Base-by-base conservation (phyloP, 2,329 filamentous ascomycete species). In the Zymoseptoria crescenta region DNA sequence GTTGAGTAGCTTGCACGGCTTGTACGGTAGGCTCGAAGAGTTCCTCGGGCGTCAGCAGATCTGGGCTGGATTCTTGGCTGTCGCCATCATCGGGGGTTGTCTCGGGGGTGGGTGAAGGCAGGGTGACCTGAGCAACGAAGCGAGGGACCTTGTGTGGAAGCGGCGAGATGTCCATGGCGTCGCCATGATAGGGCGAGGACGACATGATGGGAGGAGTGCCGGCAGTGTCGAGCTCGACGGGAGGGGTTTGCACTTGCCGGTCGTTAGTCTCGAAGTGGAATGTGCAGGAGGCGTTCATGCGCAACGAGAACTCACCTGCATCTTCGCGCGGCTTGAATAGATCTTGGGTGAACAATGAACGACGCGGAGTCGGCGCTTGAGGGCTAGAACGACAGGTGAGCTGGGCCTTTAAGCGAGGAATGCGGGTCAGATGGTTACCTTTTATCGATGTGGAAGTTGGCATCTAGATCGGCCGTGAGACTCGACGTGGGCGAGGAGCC, bases 361-460 rank as follows among this genome's bases (percentile, higher is more conserved):
- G 84, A 62, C 91, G 87, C 59, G 91, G 91, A 8, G 91, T 96
- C 10, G 87, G 87, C 66, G 92, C 81, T 74, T 89, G 87, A 35
- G 91, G 91, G 75, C 91, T 96, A 74, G 58, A 71, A 65, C 69
- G 70, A 65, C 70, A 66, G 65, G 73, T 81, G 67, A 81, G 74
- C 65, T 64, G 54, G 49, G 64, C 61, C 62, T 59, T 59, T 63
- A 63, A 62, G 64, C 66, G 68, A 67, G 66, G 67, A 71, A 69
- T 69, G 67, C 68, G 78, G 82, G 35, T 41, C 35, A 16, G 10
- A 41, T 41, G 13, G 65, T 67, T 80, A 96, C 93, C 92, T 96
- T 71, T 88, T 91, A 75, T 96, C 92, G 73, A 97, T 89, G 73
- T 93, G 89, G 74, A 97, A 96, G 79, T 97, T 99, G 73, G 96